Base-by-base conservation (phyloP, 805 yeast species). In the Lipomyces lipofer region DNA sequence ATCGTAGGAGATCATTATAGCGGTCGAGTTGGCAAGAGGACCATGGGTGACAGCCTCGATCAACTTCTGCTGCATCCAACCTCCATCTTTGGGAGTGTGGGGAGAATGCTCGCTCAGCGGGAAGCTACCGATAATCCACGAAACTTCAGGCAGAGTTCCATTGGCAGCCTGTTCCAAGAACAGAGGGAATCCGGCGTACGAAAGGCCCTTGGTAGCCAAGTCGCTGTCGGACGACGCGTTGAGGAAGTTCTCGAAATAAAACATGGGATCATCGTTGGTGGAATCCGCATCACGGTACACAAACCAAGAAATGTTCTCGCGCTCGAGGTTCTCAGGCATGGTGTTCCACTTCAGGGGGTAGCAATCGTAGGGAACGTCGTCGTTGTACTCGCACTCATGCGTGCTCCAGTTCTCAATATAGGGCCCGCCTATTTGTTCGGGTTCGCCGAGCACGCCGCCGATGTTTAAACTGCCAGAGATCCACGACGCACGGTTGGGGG, bases 51-150 rank as follows among this genome's bases (percentile, higher is more conserved):
- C 54, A 12, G 65, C 64, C 22, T 59, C 59, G 27, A 63, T 53
- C 7, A 58, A 49, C 51, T 59, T 36, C 44, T 62, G 40, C 33
- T 49, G 52, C 13, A 64, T 54, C 60, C 63, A 63, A 19, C 63
- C 67, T 6, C 67, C 67, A 35, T 55, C 62, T 5, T 15, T 43
- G n/a, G 67, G 67, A 21, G 32, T 19, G 46, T 55, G 15, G 17
- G 67, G 65, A 13, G 66, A 59, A 43, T 64, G 67, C 52, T 64
- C 67, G 39, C 64, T 52, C n/a, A 63, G 58, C 33, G 56, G 63
- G 43, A 52, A 49, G 4, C 65, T 58, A 8, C 63, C 63, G 36
- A 64, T 48, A 39, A 64, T 55, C 48, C 56, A 64, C 9, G 66
- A 63, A 4, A 64, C 65, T 19, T 56, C 52, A 3, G 67, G 66